These are phyloP conservation scores for Camellia lanceoleosa DNA, from an alignment of 148 eudicot genomes.

Conservation along the genomic window DNA sequence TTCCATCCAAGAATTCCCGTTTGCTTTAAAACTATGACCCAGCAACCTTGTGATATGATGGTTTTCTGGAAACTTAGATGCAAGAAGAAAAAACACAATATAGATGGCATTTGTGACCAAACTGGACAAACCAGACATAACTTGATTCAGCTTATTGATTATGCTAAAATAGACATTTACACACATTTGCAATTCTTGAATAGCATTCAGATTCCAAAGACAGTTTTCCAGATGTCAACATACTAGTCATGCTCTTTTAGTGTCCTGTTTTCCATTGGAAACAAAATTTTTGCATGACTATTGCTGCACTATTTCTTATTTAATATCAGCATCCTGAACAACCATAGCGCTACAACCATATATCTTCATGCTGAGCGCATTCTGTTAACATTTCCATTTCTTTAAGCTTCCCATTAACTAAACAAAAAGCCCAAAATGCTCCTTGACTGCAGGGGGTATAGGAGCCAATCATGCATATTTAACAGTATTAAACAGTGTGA, in stretches of 20 bases:
- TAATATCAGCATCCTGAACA: constrained; percentile 1
- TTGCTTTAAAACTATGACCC: background rate
- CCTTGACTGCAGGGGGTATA: background rate
- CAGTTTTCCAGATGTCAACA: background rate
- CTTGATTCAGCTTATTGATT: background rate
- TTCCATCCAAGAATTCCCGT: background rate
- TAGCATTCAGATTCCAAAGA: background rate
- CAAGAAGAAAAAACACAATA: background rate
- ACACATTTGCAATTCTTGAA: background rate
- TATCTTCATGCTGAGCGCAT: background rate
- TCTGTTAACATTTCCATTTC: background rate
- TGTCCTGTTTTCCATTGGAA: background rate
- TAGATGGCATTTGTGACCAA: background rate
- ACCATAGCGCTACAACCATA: background rate
- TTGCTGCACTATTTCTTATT: background rate
- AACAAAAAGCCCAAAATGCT: background rate
- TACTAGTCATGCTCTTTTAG: background rate
- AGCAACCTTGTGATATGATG: background rate
- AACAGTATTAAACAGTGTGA: background rate
- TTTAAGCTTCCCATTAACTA: background rate
- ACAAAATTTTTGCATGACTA: constrained; percentile 7
- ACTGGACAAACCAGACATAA: background rate
- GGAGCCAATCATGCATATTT: background rate
- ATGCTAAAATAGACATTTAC: background rate
- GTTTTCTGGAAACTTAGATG: background rate